phyloP scores from a whole-genome alignment of 2,329 filamentous ascomycete genomes.

The Pyricularia grisea region DNA sequence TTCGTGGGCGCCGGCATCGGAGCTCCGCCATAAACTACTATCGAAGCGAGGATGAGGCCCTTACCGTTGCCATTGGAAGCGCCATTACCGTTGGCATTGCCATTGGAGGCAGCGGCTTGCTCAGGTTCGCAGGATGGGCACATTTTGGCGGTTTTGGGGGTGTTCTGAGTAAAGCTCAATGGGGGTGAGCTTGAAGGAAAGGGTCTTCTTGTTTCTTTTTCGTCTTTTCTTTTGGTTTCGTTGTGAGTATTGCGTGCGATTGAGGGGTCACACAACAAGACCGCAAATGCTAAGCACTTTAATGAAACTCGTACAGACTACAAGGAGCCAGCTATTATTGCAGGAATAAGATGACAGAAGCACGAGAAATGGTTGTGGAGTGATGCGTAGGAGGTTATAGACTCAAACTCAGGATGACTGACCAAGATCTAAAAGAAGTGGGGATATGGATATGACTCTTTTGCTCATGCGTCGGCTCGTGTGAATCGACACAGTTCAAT shows the following conservation, averaged over 20 bases:
- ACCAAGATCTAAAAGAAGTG: background rate
- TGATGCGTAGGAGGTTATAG: background rate
- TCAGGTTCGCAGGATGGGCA: constrained; percentile 6
- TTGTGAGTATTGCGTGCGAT: background rate
- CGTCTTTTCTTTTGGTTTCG: background rate
- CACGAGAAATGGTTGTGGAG: background rate
- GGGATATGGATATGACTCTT: background rate
- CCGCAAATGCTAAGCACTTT: background rate
- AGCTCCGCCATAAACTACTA: background rate
- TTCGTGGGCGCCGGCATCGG: background rate
- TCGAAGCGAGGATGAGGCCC: background rate
- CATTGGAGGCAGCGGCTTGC: background rate
- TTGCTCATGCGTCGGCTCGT: background rate
- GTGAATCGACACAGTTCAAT: background rate
- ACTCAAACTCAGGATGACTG: background rate
- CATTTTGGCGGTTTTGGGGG: background rate
- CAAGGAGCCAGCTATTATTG: background rate
- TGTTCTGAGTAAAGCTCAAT: background rate
- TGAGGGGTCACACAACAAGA: background rate
- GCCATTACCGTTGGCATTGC: background rate
- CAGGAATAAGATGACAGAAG: background rate
- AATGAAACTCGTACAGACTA: background rate
- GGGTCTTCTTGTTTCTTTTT: background rate
- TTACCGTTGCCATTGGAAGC: background rate
- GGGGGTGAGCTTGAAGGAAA: background rate